Percentiles rank a stretch among this genome's conserved stretches.
Conservation (phyloP, 306 rosid species). For the Phaseolus lunatus region DNA sequence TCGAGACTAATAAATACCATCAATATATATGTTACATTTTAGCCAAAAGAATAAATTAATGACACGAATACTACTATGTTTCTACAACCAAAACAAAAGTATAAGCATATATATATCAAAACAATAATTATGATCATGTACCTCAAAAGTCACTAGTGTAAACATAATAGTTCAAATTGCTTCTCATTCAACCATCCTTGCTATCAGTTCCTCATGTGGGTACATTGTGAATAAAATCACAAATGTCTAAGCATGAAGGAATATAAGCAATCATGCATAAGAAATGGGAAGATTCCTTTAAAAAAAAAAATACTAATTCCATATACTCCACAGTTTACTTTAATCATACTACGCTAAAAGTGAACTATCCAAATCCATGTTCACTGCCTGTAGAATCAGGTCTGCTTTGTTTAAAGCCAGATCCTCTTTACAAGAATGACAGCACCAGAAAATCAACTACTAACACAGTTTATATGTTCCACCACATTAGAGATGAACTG, state of each 20-base stretch:
- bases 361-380: neutral
- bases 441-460: neutral
- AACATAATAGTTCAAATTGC: conserved; percentile 11
- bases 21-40: neutral
- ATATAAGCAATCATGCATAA: conserved; percentile 18
- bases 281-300: neutral
- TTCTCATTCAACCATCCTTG: conserved; percentile 12
- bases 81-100: neutral
- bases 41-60: neutral
- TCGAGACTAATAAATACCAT: neutral
- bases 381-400: conserved; percentile 8
- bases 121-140: neutral
- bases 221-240: neutral
- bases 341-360: neutral
- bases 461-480: neutral
- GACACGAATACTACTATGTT: neutral
- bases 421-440: conserved; percentile 7
- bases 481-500: neutral
- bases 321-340: neutral
- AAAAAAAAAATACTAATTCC: neutral
- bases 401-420: neutral
- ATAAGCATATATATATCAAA: neutral
- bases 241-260: conserved; percentile 5
- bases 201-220: neutral
- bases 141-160: neutral